These are phyloP conservation scores for Aspergillus thermomutatus DNA, from an alignment of 2,329 filamentous ascomycete genomes.

Conservation along the genomic window DNA sequence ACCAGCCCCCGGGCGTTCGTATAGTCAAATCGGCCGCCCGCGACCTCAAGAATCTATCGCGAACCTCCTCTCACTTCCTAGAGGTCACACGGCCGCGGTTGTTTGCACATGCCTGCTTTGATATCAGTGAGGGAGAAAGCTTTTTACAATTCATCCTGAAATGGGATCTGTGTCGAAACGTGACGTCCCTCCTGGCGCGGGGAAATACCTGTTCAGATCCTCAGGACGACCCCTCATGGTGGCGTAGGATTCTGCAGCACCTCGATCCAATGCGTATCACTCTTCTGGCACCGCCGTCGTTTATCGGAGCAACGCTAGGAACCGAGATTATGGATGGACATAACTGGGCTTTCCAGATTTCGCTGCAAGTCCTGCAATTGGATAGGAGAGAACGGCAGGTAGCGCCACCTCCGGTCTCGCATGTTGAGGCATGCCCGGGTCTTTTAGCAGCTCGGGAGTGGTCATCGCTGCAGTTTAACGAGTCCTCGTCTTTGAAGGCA, in stretches of 20 bases:
- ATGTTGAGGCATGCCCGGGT: constrained; percentile 20
- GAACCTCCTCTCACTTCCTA: constrained; percentile 54
- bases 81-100: constrained; percentile 52
- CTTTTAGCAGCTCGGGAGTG: constrained; percentile 63
- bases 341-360: constrained; percentile 62
- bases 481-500: constrained; percentile 69
- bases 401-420: constrained; percentile 25
- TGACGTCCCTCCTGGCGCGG: constrained; percentile 49
- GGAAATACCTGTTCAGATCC: constrained; percentile 41
- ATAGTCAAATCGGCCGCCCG: constrained; percentile 39
- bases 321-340: constrained; percentile 56
- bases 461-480: constrained; percentile 66
- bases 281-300: constrained; percentile 59
- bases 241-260: constrained; percentile 53
- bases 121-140: constrained; percentile 31
- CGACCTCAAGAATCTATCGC: constrained; percentile 56
- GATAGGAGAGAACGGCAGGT: constrained; percentile 18
- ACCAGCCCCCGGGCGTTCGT: constrained; percentile 47
- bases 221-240: constrained; percentile 43
- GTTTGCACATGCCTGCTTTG: constrained; percentile 53
- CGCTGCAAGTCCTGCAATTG: constrained; percentile 59
- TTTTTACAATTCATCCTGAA: constrained; percentile 39
- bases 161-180: constrained; percentile 32
- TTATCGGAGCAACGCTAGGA: constrained; percentile 60
- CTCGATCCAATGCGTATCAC: constrained; percentile 55